Evolutionary conservation across 139 green algal species (phyloP), one percentile per base, ranked within the genome.

Genomic region (Zygnema cylindricum): DNA sequence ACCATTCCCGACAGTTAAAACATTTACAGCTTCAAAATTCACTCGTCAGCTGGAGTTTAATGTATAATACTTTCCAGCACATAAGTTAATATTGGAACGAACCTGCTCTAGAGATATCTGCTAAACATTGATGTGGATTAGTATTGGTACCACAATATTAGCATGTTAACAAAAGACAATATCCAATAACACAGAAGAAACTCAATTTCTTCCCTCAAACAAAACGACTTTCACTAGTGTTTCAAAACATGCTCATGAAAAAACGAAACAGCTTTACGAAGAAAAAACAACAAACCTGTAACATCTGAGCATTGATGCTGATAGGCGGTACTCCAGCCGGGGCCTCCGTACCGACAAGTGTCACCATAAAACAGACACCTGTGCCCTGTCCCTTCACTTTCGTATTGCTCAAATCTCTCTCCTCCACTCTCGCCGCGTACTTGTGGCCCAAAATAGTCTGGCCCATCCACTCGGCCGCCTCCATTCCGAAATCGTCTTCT

Each of bases 401-500:
- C 7, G 69, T 83, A 33, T 32, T 84, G 3, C 25, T 88, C 69
- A n/a, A 90, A 43, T 91, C 86, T 35, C 55, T 33, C 40, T 92
- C 86, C 71, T 92, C 89, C 3, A 92, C 55, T n/a, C 55, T 32
- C 0, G 76, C 84, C 39, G 69, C 41, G 35, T 87, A 43, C 69
- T 88, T 91, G 16, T 77, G 57, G 25, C 39, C 40, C 40, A 41
- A 35, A 43, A 88, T 69, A 0, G 71, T 39, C 33, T 25, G 35
- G 30, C 32, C 32, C 42, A 93, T 33, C 32, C 69, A 32, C 75
- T 94, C 43, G 16, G 93, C 94, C 0, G 94, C 94, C 75, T 95
- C 94, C 32, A 91, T 49, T 69, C 94, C 94, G 16, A 92, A 92
- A 21, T 96, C 94, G n/a, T 93, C 93, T 1, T 95, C 91, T n/a